These are phyloP conservation scores for Lipomyces mesembrius DNA, from an alignment of 805 yeast genomes.

Conservation along the genomic window DNA sequence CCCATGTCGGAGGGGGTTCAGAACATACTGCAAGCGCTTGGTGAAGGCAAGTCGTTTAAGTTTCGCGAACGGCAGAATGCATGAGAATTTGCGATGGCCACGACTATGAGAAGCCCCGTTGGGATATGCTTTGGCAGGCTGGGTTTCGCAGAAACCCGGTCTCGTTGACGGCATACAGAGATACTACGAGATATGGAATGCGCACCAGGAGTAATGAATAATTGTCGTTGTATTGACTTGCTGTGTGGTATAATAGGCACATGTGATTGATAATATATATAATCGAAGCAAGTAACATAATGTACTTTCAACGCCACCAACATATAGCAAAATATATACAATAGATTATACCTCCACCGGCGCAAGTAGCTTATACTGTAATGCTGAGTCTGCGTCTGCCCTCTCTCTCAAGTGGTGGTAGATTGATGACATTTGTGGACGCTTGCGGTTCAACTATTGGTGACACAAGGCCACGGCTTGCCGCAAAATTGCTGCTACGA, in stretches of 20 bases:
- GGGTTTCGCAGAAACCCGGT: conserved; percentile 25
- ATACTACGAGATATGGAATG: conserved; percentile 27
- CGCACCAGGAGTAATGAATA: conserved; percentile 10
- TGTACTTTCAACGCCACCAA: neutral
- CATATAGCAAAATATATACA: neutral
- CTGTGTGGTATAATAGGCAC: neutral
- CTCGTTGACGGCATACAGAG: conserved; percentile 29
- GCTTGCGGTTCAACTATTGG: conserved; percentile 66
- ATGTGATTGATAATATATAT: too few species aligned
- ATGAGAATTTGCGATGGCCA: conserved; percentile 20
- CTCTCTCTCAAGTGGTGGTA: conserved; percentile 82
- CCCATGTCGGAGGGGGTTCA: too few species aligned
- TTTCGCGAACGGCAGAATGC: conserved; percentile 19
- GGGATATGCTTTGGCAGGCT: conserved; percentile 21
- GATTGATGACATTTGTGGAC: conserved; percentile 39
- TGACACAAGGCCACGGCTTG: conserved; percentile 90
- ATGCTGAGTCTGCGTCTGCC: conserved; percentile 52
- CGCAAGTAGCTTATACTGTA: conserved; percentile 2
- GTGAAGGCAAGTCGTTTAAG: neutral
- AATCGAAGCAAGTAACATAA: neutral
- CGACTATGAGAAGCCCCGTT: conserved; percentile 16
- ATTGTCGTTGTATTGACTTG: neutral
- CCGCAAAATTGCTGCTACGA: conserved; percentile 82
- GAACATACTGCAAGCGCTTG: too few species aligned
- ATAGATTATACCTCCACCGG: neutral